phyloP scores from a whole-genome alignment of 2,329 filamentous ascomycete species.

The Dactylellina cionopaga region DNA sequence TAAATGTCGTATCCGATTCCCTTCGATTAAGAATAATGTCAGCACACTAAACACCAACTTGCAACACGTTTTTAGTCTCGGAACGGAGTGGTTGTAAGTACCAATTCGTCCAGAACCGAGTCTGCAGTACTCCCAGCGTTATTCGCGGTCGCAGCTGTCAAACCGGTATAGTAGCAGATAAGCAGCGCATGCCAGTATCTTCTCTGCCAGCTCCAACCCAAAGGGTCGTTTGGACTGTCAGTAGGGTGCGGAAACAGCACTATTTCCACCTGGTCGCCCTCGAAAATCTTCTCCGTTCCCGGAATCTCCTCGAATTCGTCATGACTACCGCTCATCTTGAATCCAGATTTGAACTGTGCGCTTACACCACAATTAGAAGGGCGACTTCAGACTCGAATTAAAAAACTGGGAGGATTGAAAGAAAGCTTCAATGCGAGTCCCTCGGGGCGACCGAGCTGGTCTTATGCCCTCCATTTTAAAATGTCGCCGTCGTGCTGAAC shows the following conservation, averaged over 20 bases:
- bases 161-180: slow-evolving; percentile 66
- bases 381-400: slow-evolving; percentile 9
- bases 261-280: slow-evolving; percentile 61
- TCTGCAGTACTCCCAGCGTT: slow-evolving; percentile 67
- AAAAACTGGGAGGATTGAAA: neutral
- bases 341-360: slow-evolving; percentile 55
- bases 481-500: neutral
- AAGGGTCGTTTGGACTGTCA: slow-evolving; percentile 66
- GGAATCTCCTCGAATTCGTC: slow-evolving; percentile 54
- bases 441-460: neutral
- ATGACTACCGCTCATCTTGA: slow-evolving; percentile 52
- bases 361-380: slow-evolving; percentile 46
- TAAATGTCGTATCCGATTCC: slow-evolving; percentile 66
- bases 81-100: neutral
- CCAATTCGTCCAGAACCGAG: slow-evolving; percentile 65
- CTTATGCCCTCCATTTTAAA: slow-evolving; percentile 30
- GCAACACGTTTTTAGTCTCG: too few relatives aligned
- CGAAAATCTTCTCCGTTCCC: slow-evolving; percentile 57
- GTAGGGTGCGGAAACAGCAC: slow-evolving; percentile 68
- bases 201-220: slow-evolving; percentile 65
- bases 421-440: neutral
- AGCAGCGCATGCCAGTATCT: slow-evolving; percentile 67
- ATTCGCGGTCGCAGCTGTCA: slow-evolving; percentile 69
- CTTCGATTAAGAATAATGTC: neutral
- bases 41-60: slow-evolving; percentile 17